Conservation (phyloP, 2,329 filamentous ascomycete genomes). For the Penicillium sp. region DNA sequence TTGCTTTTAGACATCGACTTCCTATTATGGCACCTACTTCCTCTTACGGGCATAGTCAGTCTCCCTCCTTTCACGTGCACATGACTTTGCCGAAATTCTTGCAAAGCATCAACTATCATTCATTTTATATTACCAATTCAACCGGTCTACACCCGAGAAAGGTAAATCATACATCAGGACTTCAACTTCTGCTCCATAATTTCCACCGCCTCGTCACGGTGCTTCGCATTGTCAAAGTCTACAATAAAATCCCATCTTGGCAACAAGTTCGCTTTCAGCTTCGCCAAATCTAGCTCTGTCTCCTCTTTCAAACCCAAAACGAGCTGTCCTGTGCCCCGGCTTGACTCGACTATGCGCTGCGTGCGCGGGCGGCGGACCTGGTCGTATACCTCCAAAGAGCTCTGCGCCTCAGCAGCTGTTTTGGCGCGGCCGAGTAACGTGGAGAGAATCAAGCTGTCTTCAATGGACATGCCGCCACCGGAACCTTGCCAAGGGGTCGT, state of each 20-base stretch:
- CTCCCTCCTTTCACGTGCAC: no score
- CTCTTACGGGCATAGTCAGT: no score
- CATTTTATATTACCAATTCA: not conserved
- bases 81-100: no score
- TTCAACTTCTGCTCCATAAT: conserved; percentile 27
- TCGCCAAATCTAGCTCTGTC: not conserved
- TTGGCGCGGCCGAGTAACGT: conserved; percentile 22
- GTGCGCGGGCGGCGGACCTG: conserved; percentile 41
- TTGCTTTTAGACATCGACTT: no score
- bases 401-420: not conserved
- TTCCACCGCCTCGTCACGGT: conserved; percentile 36
- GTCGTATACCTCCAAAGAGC: conserved; percentile 47
- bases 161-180: no score
- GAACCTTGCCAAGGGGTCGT: conserved; percentile 35
- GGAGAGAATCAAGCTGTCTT: conserved; percentile 33
- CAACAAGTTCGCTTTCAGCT: conserved; percentile 1
- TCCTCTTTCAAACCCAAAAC: not conserved
- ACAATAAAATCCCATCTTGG: conserved; percentile 7
- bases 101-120: no score
- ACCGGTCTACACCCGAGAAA: no score
- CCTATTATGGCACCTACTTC: no score
- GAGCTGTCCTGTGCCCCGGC: conserved; percentile 16
- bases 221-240: conserved; percentile 13
- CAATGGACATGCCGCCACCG: conserved; percentile 36
- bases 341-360: conserved; percentile 46